Evolutionary conservation across 2,329 filamentous ascomycete genomes (phyloP).

Genomic region (Fusarium odoratissimum): DNA sequence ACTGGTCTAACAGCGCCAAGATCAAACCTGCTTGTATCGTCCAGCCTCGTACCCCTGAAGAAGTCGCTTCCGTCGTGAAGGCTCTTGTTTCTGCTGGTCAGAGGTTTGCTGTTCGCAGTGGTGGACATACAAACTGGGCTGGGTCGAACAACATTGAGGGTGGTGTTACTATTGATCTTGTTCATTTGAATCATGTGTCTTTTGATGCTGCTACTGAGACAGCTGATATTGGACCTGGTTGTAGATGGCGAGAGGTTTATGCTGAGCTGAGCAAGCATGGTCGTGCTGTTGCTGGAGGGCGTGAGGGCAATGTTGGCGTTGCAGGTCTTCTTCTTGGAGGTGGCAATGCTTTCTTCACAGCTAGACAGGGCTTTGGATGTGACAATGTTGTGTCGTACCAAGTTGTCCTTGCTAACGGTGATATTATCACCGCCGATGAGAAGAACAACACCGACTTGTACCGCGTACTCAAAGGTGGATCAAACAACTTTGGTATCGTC

Average conservation of each 20-base stretch:
- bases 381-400: slow-evolving; percentile 59
- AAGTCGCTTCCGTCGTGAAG: slow-evolving; percentile 15
- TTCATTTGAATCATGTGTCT: slow-evolving; percentile 26
- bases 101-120: slow-evolving; percentile 20
- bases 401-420: slow-evolving; percentile 60
- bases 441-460: slow-evolving; percentile 55
- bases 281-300: slow-evolving; percentile 57
- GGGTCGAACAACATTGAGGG: slow-evolving; percentile 22
- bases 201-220: slow-evolving; percentile 46
- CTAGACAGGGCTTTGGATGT: slow-evolving; percentile 58
- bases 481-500: slow-evolving; percentile 56
- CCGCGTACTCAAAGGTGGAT: slow-evolving; percentile 57
- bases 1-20: slow-evolving; percentile 36
- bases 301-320: slow-evolving; percentile 51
- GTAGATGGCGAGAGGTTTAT: slow-evolving; percentile 53
- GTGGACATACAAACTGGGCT: slow-evolving; percentile 21
- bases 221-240: slow-evolving; percentile 57
- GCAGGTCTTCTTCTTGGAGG: slow-evolving; percentile 47
- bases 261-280: slow-evolving; percentile 45
- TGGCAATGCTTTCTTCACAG: slow-evolving; percentile 42
- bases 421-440: slow-evolving; percentile 55
- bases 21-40: slow-evolving; percentile 29
- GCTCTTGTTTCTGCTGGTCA: slow-evolving; percentile 15
- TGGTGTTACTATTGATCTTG: slow-evolving; percentile 17
- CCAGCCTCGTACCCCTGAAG: slow-evolving; percentile 19